Evolutionary conservation across 495 filamentous ascomycete genomes (phyloP).

Genomic region (Penicillium parvum): DNA sequence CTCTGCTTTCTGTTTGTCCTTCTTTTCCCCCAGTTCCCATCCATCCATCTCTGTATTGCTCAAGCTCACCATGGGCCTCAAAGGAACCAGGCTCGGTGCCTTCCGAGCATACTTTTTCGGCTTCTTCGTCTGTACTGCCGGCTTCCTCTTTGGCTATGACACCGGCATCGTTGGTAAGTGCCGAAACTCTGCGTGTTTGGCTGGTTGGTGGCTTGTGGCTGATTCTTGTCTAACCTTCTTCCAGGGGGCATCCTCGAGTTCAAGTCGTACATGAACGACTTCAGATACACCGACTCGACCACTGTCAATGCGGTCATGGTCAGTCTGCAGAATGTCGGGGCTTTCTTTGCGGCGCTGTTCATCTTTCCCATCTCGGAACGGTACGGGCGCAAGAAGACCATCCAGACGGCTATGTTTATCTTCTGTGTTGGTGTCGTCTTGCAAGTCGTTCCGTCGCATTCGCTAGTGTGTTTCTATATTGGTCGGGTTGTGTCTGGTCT

Average conservation of each 20-base stretch:
- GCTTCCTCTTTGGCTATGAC: conserved; percentile 29
- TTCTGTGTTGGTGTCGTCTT: conserved; percentile 44
- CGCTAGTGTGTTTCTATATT: conserved; percentile 43
- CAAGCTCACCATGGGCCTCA: conserved; percentile 20
- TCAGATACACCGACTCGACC: conserved; percentile 23
- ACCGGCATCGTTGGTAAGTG: conserved; percentile 26
- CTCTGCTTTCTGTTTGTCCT: not conserved
- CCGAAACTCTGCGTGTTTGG: too few relatives aligned
- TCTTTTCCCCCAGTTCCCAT: too few relatives aligned
- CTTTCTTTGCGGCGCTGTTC: conserved; percentile 34
- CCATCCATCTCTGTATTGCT: too few relatives aligned
- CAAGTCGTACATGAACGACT: conserved; percentile 20
- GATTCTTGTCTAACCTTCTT: not conserved
- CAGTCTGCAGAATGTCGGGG: conserved; percentile 26
- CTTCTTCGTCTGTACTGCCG: conserved; percentile 24
- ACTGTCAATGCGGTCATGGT: conserved; percentile 29
- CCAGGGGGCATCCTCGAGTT: conserved; percentile 24
- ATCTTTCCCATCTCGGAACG: conserved; percentile 38
- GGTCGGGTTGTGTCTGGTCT: conserved; percentile 50
- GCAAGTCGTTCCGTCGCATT: conserved; percentile 40
- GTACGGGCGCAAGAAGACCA: conserved; percentile 42
- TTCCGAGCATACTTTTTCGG: conserved; percentile 28
- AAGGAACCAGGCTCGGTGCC: conserved; percentile 22
- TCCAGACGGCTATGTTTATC: conserved; percentile 36
- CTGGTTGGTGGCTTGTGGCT: too few relatives aligned